Evolutionary conservation across 768 basidiomycete species (phyloP).

Genomic region (Kwoniella mangroviensis): DNA sequence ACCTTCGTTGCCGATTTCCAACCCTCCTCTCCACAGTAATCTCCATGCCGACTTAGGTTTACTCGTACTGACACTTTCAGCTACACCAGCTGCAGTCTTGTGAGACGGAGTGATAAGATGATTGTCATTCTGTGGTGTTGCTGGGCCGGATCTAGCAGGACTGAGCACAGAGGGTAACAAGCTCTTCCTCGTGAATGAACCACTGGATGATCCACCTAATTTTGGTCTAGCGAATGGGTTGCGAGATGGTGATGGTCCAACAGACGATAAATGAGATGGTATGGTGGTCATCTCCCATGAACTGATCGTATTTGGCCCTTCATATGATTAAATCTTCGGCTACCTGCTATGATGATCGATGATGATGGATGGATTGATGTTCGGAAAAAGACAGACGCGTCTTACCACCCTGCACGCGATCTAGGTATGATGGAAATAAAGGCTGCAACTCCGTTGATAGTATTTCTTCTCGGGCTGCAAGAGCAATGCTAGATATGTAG

Average conservation of each 20-base stretch:
- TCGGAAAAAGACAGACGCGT: conserved; percentile 14
- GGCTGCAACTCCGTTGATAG: too few species aligned
- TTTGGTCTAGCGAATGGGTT: conserved; percentile 49
- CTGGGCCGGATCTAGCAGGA: neutral
- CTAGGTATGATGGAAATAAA: neutral
- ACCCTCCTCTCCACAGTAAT: conserved; percentile 53
- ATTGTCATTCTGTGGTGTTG: neutral
- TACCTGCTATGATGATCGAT: neutral
- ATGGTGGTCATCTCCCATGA: conserved; percentile 11
- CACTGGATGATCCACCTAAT: conserved; percentile 12
- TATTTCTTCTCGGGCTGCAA: too few species aligned
- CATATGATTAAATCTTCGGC: neutral
- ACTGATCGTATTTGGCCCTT: neutral
- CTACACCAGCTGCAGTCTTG: neutral
- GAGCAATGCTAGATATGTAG: too few species aligned
- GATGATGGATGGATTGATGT: neutral
- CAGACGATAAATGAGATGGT: conserved; percentile 12
- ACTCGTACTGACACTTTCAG: neutral
- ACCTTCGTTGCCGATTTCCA: conserved; percentile 52
- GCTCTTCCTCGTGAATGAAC: conserved; percentile 41
- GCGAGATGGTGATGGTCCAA: conserved; percentile 25
- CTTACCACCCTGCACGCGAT: neutral
- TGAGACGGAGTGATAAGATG: conserved; percentile 9
- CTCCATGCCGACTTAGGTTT: conserved; percentile 44
- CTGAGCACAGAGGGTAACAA: conserved; percentile 31